Percentiles rank a stretch among this genome's conserved stretches.
phyloP scores from a whole-genome alignment of 2,329 filamentous ascomycete species.

The Torrubiellomyces zombiae region DNA sequence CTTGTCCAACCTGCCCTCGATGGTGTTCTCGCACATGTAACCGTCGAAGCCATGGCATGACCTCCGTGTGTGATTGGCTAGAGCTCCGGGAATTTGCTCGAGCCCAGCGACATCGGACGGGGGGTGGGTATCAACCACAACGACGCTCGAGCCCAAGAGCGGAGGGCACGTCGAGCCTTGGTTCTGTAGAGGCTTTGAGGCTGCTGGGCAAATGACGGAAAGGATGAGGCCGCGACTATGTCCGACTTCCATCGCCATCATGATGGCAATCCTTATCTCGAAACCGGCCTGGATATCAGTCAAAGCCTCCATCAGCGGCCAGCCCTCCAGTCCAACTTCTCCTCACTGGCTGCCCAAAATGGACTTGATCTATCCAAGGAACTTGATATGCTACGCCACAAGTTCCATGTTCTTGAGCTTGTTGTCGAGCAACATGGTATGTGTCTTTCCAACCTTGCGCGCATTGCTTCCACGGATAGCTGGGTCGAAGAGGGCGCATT shows the following conservation, averaged over 20 bases:
- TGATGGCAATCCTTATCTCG: slow-evolving; percentile 1
- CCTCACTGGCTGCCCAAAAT: slow-evolving; percentile 30
- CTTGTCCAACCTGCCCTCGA: too few species aligned
- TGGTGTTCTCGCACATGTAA: too few species aligned
- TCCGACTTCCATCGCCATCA: slow-evolving; percentile 1
- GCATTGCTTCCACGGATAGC: too few species aligned
- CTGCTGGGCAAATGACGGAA: slow-evolving; percentile 12
- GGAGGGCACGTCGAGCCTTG: too few species aligned
- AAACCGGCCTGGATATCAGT: slow-evolving; percentile 8
- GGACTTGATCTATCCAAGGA: slow-evolving; percentile 30
- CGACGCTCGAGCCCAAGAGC: too few species aligned
- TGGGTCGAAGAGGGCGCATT: too few species aligned
- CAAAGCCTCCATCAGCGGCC: slow-evolving; percentile 34
- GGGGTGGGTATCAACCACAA: too few species aligned
- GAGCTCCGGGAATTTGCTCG: too few species aligned
- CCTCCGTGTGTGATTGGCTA: too few species aligned
- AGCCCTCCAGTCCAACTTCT: slow-evolving; percentile 33
- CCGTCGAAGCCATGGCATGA: too few species aligned
- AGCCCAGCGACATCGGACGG: too few species aligned
- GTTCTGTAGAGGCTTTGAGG: too few species aligned
- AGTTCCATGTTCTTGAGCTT: slow-evolving; percentile 30
- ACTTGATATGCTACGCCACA: slow-evolving; percentile 38
- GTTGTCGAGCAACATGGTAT: slow-evolving; percentile 34
- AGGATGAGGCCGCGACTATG: slow-evolving; percentile 4
- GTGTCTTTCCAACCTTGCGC: slow-evolving; percentile 6